Conservation (phyloP, 2,329 filamentous ascomycete species). For the Plectosphaerella sp. region DNA sequence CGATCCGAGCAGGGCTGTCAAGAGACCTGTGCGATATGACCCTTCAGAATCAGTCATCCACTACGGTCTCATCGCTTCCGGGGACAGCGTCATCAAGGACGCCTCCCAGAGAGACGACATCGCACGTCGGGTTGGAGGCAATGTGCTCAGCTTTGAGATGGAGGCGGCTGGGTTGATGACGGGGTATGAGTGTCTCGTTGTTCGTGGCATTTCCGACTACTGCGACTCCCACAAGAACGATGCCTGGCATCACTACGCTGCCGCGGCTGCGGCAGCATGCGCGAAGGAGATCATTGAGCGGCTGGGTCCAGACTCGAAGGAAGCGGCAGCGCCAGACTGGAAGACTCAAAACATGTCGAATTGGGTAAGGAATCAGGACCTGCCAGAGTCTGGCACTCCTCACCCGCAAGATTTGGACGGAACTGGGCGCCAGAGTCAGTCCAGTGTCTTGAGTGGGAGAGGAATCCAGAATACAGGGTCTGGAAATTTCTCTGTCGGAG, state of each 20-base stretch:
- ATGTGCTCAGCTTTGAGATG: conserved; percentile 20
- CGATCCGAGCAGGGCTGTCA: no score
- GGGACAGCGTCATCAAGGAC: conserved; percentile 1
- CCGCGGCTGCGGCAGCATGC: conserved; percentile 20
- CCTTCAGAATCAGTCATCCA: not conserved
- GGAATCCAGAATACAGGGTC: no score
- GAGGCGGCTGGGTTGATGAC: conserved; percentile 17
- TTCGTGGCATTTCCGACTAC: conserved; percentile 32
- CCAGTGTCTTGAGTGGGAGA: no score
- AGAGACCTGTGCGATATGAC: not conserved
- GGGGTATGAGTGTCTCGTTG: conserved; percentile 22
- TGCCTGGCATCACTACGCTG: conserved; percentile 28
- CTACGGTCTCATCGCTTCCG: conserved; percentile 3
- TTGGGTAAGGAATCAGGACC: no score
- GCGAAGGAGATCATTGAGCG: no score
- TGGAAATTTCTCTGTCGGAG: no score
- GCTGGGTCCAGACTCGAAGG: no score
- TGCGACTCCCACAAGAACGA: conserved; percentile 32
- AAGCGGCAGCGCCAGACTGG: no score
- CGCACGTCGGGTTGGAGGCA: not conserved
- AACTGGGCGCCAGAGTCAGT: no score
- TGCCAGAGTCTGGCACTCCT: no score
- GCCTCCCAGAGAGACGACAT: not conserved
- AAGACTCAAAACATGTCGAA: no score
- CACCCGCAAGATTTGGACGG: no score